Percentiles rank a stretch among this genome's conserved stretches.
Evolutionary conservation across 1,284 basidiomycete genomes (phyloP).

Genomic region (Porogramme epimiltina): DNA sequence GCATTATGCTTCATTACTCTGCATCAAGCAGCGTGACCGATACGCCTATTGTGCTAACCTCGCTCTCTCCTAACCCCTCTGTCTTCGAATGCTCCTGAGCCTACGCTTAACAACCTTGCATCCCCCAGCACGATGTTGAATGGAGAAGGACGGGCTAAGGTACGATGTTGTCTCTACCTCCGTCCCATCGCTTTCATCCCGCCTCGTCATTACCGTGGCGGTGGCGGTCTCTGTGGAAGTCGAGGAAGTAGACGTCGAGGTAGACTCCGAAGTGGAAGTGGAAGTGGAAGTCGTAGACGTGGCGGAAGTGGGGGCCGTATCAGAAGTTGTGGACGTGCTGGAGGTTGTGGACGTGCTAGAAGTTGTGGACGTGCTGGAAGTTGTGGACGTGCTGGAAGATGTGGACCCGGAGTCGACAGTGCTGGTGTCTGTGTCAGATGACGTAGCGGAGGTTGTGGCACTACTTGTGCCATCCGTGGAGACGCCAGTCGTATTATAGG

Average conservation of each 20-base stretch:
- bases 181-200: no score
- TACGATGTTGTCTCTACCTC: no score
- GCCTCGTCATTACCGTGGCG: not conserved
- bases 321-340: not conserved
- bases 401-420: no score
- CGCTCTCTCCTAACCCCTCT: no score
- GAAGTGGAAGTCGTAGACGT: not conserved
- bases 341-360: not conserved
- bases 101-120: no score
- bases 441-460: not conserved
- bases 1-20: not conserved
- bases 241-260: not conserved
- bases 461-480: not conserved
- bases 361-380: not conserved
- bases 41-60: no score
- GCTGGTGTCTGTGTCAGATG: no score
- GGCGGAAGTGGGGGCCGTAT: not conserved
- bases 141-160: no score
- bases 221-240: not conserved
- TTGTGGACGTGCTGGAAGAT: no score
- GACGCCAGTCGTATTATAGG: not conserved
- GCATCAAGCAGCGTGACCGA: no score
- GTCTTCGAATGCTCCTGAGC: no score
- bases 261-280: not conserved
- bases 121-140: no score